Evolutionary conservation across 2,329 filamentous ascomycete genomes (phyloP).

Genomic region (Monosporascus sp.): DNA sequence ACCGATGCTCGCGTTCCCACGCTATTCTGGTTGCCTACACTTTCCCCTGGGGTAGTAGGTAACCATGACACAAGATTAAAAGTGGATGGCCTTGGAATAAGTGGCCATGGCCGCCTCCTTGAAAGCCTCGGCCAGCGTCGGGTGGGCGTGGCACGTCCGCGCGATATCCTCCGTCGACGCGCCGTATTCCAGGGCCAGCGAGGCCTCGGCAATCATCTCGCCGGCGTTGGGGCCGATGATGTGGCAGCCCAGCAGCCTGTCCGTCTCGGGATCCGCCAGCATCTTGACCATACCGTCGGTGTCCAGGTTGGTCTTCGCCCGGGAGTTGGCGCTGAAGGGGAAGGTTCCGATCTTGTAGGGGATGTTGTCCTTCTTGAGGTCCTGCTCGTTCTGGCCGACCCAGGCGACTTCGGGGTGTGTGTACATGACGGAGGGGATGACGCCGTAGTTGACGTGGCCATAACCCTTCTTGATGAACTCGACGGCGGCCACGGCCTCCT

Average conservation of each 20-base stretch:
- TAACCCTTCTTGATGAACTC: conserved; percentile 98
- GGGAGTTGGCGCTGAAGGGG: conserved; percentile 96
- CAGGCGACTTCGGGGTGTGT: conserved; percentile 97
- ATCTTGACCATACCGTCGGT: conserved; percentile 97
- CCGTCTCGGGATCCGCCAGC: conserved; percentile 91
- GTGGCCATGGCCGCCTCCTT: conserved; percentile 99
- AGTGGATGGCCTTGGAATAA: conserved; percentile 93
- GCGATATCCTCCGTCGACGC: conserved; percentile 92
- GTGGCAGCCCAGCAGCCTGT: conserved; percentile 90
- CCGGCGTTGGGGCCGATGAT: conserved; percentile 94
- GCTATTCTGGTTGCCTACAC: too few species aligned
- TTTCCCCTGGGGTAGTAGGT: too few species aligned
- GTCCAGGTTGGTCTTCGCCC: conserved; percentile 97
- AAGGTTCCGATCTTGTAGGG: conserved; percentile 93
- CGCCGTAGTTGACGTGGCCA: conserved; percentile 97
- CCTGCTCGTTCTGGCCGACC: conserved; percentile 96
- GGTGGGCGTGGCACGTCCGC: conserved; percentile 93
- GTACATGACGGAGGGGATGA: conserved; percentile 99
- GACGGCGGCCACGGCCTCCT: conserved; percentile 89
- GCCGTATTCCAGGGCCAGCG: conserved; percentile 91
- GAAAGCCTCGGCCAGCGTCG: conserved; percentile 93
- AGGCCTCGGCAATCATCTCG: conserved; percentile 99
- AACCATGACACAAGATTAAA: conserved; percentile 47
- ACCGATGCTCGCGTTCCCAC: conserved; percentile 17
- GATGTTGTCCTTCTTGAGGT: conserved; percentile 82